Conservation (phyloP, 2,329 filamentous ascomycete species). For the Colletotrichum godetiae region DNA sequence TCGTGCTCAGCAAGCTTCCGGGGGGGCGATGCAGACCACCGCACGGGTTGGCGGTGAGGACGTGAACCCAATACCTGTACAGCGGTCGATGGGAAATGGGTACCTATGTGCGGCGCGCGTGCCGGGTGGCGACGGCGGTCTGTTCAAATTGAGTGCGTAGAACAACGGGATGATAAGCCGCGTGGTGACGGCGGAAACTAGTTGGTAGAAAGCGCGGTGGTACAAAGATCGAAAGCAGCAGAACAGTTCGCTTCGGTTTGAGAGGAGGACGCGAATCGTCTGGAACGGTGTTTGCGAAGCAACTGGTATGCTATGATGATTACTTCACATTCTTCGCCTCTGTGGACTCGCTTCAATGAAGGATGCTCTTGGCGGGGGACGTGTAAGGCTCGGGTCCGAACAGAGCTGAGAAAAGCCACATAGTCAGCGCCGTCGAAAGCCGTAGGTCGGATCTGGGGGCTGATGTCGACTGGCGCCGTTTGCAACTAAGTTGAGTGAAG, state of each 20-base stretch:
- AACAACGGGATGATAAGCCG: background rate
- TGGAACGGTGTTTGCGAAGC: slow-evolving; percentile 6
- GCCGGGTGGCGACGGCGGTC: background rate
- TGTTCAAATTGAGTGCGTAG: too few relatives aligned
- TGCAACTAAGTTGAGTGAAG: slow-evolving; percentile 10
- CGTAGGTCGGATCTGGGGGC: background rate
- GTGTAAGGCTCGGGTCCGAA: background rate
- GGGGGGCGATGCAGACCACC: background rate
- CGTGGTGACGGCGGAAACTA: background rate
- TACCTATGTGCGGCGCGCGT: too few relatives aligned
- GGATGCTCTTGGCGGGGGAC: background rate
- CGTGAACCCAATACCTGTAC: background rate
- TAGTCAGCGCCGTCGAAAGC: slow-evolving; percentile 4
- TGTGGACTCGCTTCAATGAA: background rate
- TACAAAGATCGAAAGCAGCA: background rate
- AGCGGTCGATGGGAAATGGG: background rate
- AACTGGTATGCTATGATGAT: slow-evolving; percentile 12
- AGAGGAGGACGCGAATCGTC: background rate
- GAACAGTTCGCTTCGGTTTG: background rate
- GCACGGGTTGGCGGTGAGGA: slow-evolving; percentile 10
- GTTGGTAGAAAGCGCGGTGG: background rate
- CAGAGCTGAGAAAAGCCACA: slow-evolving; percentile 1
- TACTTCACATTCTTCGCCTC: background rate
- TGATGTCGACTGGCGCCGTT: slow-evolving; percentile 19
- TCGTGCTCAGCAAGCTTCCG: slow-evolving; percentile 14